phyloP scores from a whole-genome alignment of 2,329 filamentous ascomycete species.

The Leptographium procerum region DNA sequence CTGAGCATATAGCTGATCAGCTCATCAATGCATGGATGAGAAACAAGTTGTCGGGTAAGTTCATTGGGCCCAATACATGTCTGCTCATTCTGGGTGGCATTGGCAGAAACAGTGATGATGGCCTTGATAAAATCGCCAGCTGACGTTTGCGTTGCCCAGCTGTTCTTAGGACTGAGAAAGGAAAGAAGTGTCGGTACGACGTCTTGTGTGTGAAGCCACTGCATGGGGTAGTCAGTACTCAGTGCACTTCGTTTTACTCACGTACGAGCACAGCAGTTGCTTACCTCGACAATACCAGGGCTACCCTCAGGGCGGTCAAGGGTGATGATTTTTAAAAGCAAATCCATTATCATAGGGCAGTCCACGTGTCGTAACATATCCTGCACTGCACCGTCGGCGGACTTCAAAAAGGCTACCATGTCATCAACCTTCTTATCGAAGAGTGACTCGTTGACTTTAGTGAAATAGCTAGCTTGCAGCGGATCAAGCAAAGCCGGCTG shows the following conservation, averaged over 20 bases:
- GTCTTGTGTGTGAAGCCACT: constrained; percentile 88
- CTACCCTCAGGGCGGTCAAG: constrained; percentile 86
- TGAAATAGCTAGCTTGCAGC: constrained; percentile 93
- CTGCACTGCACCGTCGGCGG: constrained; percentile 67
- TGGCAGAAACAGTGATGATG: constrained; percentile 97
- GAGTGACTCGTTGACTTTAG: constrained; percentile 95
- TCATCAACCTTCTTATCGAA: constrained; percentile 97
- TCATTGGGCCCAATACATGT: constrained; percentile 99
- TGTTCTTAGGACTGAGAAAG: constrained; percentile 75
- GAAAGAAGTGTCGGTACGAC: constrained; percentile 79
- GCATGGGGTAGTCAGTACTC: constrained; percentile 3
- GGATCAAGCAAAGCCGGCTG: constrained; percentile 78
- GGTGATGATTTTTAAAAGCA: constrained; percentile 92
- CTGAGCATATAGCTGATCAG: constrained; percentile 87
- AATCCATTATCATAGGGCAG: constrained; percentile 96
- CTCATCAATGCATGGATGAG: constrained; percentile 66
- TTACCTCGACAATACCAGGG: constrained; percentile 81
- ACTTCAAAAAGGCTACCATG: constrained; percentile 85
- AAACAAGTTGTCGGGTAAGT: constrained; percentile 88
- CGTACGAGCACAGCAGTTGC: not conserved
- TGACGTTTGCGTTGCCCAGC: constrained; percentile 85
- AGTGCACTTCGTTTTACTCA: not conserved
- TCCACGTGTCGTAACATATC: constrained; percentile 89
- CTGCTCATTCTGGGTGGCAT: constrained; percentile 94
- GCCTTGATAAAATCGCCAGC: constrained; percentile 97